Conservation (phyloP, 2,329 filamentous ascomycete species). For the Colletotrichum coccodes region DNA sequence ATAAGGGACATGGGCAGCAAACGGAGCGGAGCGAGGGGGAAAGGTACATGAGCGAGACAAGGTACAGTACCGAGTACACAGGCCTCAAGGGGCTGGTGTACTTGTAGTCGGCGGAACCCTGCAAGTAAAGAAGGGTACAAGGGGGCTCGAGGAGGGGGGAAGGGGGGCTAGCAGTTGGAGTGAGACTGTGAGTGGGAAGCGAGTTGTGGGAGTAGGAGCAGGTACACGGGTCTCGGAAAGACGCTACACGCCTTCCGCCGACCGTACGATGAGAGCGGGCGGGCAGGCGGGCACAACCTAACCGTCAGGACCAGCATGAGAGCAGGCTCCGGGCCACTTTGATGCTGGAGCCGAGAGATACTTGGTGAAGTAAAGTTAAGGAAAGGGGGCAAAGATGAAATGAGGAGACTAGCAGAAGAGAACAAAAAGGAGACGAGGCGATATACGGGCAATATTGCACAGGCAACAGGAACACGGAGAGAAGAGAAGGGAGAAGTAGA, state of each 20-base stretch:
- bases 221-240: not conserved
- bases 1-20: slow-evolving; percentile 29
- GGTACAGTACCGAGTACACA: slow-evolving; percentile 28
- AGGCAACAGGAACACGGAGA: not conserved
- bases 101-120: slow-evolving; percentile 26
- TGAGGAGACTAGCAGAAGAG: not conserved
- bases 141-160: slow-evolving; percentile 10
- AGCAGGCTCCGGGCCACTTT: not conserved
- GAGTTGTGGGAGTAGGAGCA: not conserved
- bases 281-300: slow-evolving; percentile 1
- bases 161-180: not conserved
- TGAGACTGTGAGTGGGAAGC: slow-evolving; percentile 5
- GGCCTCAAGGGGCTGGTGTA: slow-evolving; percentile 27
- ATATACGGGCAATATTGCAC: not conserved
- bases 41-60: slow-evolving; percentile 10
- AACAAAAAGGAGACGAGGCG: not conserved
- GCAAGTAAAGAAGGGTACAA: slow-evolving; percentile 25
- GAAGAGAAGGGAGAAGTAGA: not conserved
- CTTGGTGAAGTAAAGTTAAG: not conserved
- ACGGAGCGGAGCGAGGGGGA: slow-evolving; percentile 6
- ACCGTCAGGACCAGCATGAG: not conserved
- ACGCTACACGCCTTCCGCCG: not conserved
- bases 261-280: not conserved
- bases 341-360: not conserved
- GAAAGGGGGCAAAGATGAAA: not conserved